These are phyloP conservation scores for Penicillium sp. DNA, from an alignment of 2,329 filamentous ascomycete genomes.

Conservation along the genomic window DNA sequence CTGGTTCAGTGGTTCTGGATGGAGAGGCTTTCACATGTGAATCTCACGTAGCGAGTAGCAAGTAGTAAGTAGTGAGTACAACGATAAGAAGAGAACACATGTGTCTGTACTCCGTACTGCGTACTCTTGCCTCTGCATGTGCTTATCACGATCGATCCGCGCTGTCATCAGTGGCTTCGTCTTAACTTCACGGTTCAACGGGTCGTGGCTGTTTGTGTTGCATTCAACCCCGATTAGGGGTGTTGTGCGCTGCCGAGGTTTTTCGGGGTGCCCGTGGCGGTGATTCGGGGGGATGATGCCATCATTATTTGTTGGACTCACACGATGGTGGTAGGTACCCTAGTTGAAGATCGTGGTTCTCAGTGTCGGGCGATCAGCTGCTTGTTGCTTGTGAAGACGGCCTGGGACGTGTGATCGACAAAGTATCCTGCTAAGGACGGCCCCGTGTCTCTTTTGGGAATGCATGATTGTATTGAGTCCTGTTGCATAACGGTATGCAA, in stretches of 20 bases:
- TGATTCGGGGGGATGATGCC: background rate
- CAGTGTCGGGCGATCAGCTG: background rate
- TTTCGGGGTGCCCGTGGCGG: background rate
- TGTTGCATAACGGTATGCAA: background rate
- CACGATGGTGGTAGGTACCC: background rate
- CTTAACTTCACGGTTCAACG: background rate
- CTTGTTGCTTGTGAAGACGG: too few species aligned
- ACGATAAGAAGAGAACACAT: background rate
- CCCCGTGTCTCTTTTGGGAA: too few species aligned
- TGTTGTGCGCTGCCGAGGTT: background rate
- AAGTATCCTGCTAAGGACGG: too few species aligned
- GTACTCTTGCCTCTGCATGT: background rate
- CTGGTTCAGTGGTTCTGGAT: slow-evolving; percentile 7
- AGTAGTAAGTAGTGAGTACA: background rate
- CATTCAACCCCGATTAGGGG: background rate
- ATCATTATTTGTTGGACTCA: background rate
- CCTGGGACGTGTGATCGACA: too few species aligned
- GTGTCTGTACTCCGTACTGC: background rate
- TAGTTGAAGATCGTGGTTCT: background rate
- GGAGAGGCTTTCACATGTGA: slow-evolving; percentile 15
- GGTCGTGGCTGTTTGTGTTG: background rate
- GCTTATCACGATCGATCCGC: background rate
- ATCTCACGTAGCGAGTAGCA: background rate
- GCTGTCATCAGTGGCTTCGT: slow-evolving; percentile 2
- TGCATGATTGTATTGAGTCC: background rate